Conservation (phyloP, 2,329 filamentous ascomycete genomes). For the Aspergillus caelatus region DNA sequence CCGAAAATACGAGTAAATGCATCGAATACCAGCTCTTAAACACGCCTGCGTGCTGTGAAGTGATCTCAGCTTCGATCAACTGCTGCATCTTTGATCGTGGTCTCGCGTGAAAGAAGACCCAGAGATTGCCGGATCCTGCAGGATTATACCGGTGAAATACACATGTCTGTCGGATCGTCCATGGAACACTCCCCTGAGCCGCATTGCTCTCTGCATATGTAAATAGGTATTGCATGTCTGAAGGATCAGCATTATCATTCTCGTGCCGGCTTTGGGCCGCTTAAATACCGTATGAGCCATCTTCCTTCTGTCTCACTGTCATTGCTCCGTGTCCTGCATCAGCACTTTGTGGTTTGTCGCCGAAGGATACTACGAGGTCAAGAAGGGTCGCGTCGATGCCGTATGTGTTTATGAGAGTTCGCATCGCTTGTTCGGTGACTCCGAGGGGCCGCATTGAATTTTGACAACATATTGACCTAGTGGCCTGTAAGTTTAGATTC, state of each 20-base stretch:
- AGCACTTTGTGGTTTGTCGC: slow-evolving; percentile 22
- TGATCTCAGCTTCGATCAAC: slow-evolving; percentile 8
- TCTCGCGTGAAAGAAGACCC: slow-evolving; percentile 22
- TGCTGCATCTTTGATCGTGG: slow-evolving; percentile 11
- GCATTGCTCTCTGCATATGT: slow-evolving; percentile 14
- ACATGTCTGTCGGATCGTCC: slow-evolving; percentile 22
- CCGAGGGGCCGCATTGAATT: slow-evolving; percentile 18
- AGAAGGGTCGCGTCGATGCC: slow-evolving; percentile 15
- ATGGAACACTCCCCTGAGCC: slow-evolving; percentile 1
- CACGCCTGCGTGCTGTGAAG: background rate
- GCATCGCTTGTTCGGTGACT: slow-evolving; percentile 19
- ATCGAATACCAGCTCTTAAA: slow-evolving; percentile 14
- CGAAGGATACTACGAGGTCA: slow-evolving; percentile 21
- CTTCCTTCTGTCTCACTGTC: slow-evolving; percentile 12
- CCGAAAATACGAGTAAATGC: slow-evolving; percentile 13
- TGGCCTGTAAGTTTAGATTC: background rate
- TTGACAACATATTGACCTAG: slow-evolving; percentile 18
- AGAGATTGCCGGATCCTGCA: slow-evolving; percentile 14
- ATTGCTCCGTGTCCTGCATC: slow-evolving; percentile 23
- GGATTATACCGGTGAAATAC: slow-evolving; percentile 22
- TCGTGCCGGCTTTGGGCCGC: background rate
- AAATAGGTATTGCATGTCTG: slow-evolving; percentile 23
- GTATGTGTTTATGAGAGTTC: slow-evolving; percentile 14
- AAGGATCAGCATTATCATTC: background rate
- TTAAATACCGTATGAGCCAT: slow-evolving; percentile 15